Base-by-base conservation (phyloP, 2,329 filamentous ascomycete genomes). In the Xylariales sp. region DNA sequence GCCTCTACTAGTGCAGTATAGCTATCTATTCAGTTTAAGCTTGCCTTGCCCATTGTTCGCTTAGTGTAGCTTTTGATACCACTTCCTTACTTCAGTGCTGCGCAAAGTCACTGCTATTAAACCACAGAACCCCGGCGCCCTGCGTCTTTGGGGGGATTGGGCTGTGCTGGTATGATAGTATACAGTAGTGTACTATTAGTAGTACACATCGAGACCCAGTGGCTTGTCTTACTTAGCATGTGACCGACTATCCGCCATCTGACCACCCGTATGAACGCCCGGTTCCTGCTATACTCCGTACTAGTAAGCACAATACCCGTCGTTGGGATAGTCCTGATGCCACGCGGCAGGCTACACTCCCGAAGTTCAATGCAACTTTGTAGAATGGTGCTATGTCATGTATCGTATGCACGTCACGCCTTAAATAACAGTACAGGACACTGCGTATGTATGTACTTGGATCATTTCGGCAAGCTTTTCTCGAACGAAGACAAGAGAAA, bases 31-130 rank as follows among this genome's bases (percentile, higher is more conserved):
- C 49, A 39, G 55, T 5, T 32, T 43, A 18, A 50, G 49, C 36
- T 60, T 41, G 39, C 54, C 54, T 56, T 56, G 45, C 52, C 52
- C 36, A 55, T 45, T 7, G 12, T 18, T 18, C 52, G 10, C 34
- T 55, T 48, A 39, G 23, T 23, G 23, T 23, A 23, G 48, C 49
- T 49, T 23, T 28, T 34, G 6, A 34, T 4, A 34, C 36, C 57
- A 8, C 41, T 53, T 48, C 30, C 46, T 58, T 53, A 57, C 56
- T 50, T 61, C 39, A 43, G 45, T 50, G 45, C 28, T 41, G 63
- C 63, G 28, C 57, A 36, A 36, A 16, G 23, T 23, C 50, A 18
- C 50, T 45, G 45, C 57, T 32, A 39, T 41, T 18, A 34, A 52
- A 61, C 52, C 10, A 18, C 45, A 6, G 57, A 39, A 34, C 23